Base-by-base conservation (phyloP, 345 rosid genomes). In the Populus tremula region DNA sequence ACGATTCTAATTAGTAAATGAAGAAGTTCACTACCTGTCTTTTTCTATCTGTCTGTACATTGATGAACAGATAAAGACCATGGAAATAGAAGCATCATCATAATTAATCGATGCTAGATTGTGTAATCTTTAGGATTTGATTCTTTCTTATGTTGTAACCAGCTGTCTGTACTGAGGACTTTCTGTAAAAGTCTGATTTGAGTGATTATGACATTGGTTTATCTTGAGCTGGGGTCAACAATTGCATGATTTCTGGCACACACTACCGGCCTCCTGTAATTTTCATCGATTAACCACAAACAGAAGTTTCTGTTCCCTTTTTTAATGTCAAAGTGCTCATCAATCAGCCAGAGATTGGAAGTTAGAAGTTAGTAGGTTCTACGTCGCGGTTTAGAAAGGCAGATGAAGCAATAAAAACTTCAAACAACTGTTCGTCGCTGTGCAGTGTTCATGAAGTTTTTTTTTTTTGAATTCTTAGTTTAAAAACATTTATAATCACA, bases 161-260 rank as follows among this genome's bases (percentile, higher is more conserved):
- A 92, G 98, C 96, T 94, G 97, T 84, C 77, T 84, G 21, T 86
- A 93, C 70, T 85, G 87, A 78, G 62, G 65, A 11, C 27, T 31
- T 53, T 70, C 49, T 67, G 17, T 16, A 73, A 80, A 86, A 83
- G 87, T 86, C 88, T 80, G 81, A 83, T 81, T 73, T 67, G 39
- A 84, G 85, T 85, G 94, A 90, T 87, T 86, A 89, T 68, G 90
- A 83, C 87, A 68, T 78, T 72, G 82, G 56, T 68, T 74, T 83
- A 70, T 76, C 27, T 80, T 67, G 43, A 78, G 75, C 76, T 72
- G 81, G 87, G 89, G 77, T 85, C 88, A 84, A 59, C 82, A 79
- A 38, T 69, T 77, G 78, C 82, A 61, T 80, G 76, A 83, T 80
- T 88, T 71, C 73, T 80, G 88, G 81, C 85, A 82, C 76, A 70